Evolutionary conservation across 2,329 filamentous ascomycete genomes (phyloP), one percentile per base, ranked within the genome.

Genomic region (Davidsoniella neocaledoniae): DNA sequence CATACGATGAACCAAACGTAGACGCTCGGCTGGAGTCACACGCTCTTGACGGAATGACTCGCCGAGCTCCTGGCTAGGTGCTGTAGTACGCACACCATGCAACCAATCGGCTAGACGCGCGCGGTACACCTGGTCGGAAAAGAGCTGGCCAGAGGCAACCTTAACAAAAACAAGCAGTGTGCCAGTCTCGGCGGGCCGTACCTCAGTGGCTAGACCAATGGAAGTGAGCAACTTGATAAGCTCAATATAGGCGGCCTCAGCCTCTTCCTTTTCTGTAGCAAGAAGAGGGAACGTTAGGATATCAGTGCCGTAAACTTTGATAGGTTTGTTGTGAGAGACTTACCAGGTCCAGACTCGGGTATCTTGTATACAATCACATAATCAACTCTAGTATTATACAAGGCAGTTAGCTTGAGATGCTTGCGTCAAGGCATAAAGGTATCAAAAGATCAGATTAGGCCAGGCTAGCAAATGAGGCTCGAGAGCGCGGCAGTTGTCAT

Each of bases 71-170:
- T 79, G 81, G 50, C 79, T 74, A 0, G 90, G 90, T 36, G 86
- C 79, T 17, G 77, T 75, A 46, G 83, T 74, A 55, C 86, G 81
- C 49, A 95, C 82, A 48, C 88, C 87, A 61, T 91, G 83, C 33
- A 96, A 77, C 86, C 88, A 98, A 66, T 96, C 91, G 61, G 87
- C 84, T 16, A 95, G 80, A 55, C 91, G 79, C 50, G 84, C 85
- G 56, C 86, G 78, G 64, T 94, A 93, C 46, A 94, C 76, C 59
- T 94, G 85, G 55, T 80, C 78, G 53, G 76, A 76, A 53, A 98
- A 72, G 55, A 87, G 77, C 57, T 79, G 72, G 54, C 82, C 73
- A 19, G 86, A 87, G 36, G 82, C 79, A 40, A 93, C 77, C 60
- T 81, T 83, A 60, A 88, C 74, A 62, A 94, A 95, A 57, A 96